Conservation (phyloP, 1,139 yeast genomes). For the Suhomyces bolitotheri region DNA sequence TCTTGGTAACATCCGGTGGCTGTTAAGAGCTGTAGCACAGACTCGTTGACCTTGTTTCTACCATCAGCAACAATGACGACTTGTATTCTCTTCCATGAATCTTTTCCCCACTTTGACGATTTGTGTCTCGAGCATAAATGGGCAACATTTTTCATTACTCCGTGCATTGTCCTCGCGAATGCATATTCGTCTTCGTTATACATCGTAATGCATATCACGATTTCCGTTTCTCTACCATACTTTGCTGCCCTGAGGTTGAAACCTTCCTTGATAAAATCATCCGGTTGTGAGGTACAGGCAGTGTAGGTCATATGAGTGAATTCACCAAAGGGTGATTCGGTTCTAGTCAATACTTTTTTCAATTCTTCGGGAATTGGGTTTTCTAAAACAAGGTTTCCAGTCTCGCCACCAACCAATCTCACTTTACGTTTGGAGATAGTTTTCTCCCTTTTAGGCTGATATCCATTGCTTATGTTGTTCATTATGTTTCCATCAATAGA, state of each 20-base stretch:
- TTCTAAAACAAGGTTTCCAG: slow-evolving; percentile 82
- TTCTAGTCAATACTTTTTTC: slow-evolving; percentile 71
- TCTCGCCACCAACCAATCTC: slow-evolving; percentile 55
- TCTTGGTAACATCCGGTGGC: slow-evolving; percentile 97
- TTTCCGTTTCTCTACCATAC: slow-evolving; percentile 83
- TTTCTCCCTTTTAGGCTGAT: slow-evolving; percentile 39
- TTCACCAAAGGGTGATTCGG: slow-evolving; percentile 79
- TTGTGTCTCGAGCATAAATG: slow-evolving; percentile 78
- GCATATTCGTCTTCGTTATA: slow-evolving; percentile 90
- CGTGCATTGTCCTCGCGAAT: slow-evolving; percentile 88
- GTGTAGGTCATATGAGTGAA: slow-evolving; percentile 93
- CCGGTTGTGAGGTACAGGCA: slow-evolving; percentile 90
- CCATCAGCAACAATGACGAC: slow-evolving; percentile 93
- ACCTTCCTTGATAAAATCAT: slow-evolving; percentile 75
- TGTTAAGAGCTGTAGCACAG: slow-evolving; percentile 80
- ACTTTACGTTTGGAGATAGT: slow-evolving; percentile 52
- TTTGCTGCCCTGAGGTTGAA: slow-evolving; percentile 83
- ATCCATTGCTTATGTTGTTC: slow-evolving; percentile 44
- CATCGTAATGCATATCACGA: slow-evolving; percentile 90
- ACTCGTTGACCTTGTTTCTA: slow-evolving; percentile 77
- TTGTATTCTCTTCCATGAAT: slow-evolving; percentile 94
- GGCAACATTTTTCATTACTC: slow-evolving; percentile 88
- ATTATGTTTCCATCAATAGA: slow-evolving; percentile 49
- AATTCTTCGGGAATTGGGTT: slow-evolving; percentile 91
- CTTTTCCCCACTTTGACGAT: slow-evolving; percentile 89